Evolutionary conservation across 805 yeast species (phyloP).

Genomic region (Metschnikowia picachoensis): DNA sequence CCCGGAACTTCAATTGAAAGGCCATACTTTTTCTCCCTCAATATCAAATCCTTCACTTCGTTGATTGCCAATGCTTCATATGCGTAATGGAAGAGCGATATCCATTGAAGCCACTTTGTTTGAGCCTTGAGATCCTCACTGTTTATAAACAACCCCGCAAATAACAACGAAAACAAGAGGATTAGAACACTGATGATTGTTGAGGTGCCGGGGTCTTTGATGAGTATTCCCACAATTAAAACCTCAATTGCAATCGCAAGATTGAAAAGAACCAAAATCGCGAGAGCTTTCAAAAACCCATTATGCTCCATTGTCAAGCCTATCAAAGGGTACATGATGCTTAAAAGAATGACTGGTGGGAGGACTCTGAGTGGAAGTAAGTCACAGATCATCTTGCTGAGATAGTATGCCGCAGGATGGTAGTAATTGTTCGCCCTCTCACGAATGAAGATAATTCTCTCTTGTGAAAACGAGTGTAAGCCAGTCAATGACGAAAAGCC

Average conservation of each 20-base stretch:
- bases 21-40: slow-evolving; percentile 88
- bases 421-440: slow-evolving; percentile 95
- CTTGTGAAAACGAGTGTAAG: slow-evolving; percentile 81
- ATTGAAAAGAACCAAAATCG: slow-evolving; percentile 77
- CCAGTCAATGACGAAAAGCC: slow-evolving; percentile 95
- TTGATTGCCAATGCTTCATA: slow-evolving; percentile 90
- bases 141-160: slow-evolving; percentile 92
- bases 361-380: slow-evolving; percentile 85
- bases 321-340: slow-evolving; percentile 84
- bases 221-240: slow-evolving; percentile 79
- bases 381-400: slow-evolving; percentile 84
- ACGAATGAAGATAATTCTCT: slow-evolving; percentile 82
- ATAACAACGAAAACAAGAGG: slow-evolving; percentile 76
- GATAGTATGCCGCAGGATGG: slow-evolving; percentile 78
- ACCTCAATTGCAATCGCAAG: slow-evolving; percentile 82
- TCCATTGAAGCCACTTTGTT: slow-evolving; percentile 71
- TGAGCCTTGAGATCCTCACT: slow-evolving; percentile 55
- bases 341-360: slow-evolving; percentile 82
- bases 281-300: slow-evolving; percentile 66
- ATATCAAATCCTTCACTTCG: slow-evolving; percentile 81
- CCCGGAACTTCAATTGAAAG: slow-evolving; percentile 95
- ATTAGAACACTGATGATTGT: slow-evolving; percentile 83
- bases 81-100: slow-evolving; percentile 92
- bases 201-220: slow-evolving; percentile 89
- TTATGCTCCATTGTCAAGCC: slow-evolving; percentile 78